Evolutionary conservation across 129 eudicot species (phyloP).

Genomic region (Arctium lappa): DNA sequence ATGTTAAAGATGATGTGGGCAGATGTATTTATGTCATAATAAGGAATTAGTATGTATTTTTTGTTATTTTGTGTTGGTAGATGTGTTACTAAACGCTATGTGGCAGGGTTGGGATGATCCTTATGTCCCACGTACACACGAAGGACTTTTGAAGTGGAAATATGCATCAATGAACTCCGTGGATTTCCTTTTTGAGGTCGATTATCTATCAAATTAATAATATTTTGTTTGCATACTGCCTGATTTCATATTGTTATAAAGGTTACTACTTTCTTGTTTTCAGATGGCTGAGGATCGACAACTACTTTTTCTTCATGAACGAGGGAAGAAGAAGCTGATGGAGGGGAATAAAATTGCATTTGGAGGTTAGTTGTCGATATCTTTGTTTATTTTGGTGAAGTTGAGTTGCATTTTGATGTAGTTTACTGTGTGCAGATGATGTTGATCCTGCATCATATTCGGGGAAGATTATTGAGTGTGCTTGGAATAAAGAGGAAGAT

Average conservation of each 20-base stretch:
- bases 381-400: neutral
- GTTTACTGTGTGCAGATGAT: conserved; percentile 55
- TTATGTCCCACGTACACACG: conserved; percentile 97
- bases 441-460: conserved; percentile 60
- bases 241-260: neutral
- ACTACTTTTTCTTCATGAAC: conserved; percentile 65
- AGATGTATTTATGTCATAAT: neutral
- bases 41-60: neutral
- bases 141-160: conserved; percentile 99
- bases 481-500: conserved; percentile 71
- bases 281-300: conserved; percentile 76
- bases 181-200: conserved; percentile 94
- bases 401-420: conserved; percentile 2
- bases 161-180: conserved; percentile 94
- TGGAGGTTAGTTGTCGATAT: conserved; percentile 47
- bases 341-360: conserved; percentile 80
- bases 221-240: neutral
- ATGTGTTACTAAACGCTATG: neutral
- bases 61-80: neutral
- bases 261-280: neutral
- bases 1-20: neutral
- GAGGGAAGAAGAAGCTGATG: conserved; percentile 88
- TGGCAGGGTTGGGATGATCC: conserved; percentile 99
- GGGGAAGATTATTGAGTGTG: conserved; percentile 91
- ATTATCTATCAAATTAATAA: neutral